Percentiles rank a stretch among this genome's conserved stretches.
phyloP scores from a whole-genome alignment of 2,329 filamentous ascomycete genomes.

The Lachnellula suecica region DNA sequence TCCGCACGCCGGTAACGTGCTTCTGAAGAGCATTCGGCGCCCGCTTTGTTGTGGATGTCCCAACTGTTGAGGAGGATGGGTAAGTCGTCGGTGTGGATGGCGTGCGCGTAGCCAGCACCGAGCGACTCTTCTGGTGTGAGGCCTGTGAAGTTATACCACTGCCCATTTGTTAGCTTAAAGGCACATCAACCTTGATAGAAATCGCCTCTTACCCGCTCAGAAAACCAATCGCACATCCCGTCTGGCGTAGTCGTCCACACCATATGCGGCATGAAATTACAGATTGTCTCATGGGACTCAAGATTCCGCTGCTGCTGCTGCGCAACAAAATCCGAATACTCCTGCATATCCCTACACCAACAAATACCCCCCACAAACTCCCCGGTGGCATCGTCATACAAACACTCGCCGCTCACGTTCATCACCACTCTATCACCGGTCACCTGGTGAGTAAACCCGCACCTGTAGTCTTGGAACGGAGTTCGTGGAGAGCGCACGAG shows the following conservation, averaged over 20 bases:
- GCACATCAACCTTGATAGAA: not conserved
- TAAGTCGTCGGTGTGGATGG: constrained; percentile 21
- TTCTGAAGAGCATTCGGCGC: constrained; percentile 18
- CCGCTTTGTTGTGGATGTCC: constrained; percentile 1
- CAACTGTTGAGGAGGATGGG: constrained; percentile 11
- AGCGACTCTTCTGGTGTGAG: constrained; percentile 16
- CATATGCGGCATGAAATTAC: constrained; percentile 25
- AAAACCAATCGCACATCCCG: constrained; percentile 23
- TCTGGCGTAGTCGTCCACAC: constrained; percentile 22
- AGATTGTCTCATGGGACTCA: constrained; percentile 23
- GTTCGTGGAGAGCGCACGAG: constrained; percentile 8
- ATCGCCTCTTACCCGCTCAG: constrained; percentile 15
- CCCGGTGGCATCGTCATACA: constrained; percentile 25
- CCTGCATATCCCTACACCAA: constrained; percentile 22
- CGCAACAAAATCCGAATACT: constrained; percentile 17
- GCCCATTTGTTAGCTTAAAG: not conserved
- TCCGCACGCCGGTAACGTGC: constrained; percentile 23
- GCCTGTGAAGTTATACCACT: constrained; percentile 29
- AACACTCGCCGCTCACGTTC: constrained; percentile 20
- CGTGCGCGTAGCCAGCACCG: constrained; percentile 9
- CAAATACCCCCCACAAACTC: constrained; percentile 24
- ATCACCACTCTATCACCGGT: constrained; percentile 15
- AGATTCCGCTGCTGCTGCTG: constrained; percentile 13
- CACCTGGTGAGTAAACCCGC: constrained; percentile 16
- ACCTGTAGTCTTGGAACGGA: constrained; percentile 16